These are phyloP conservation scores for Saururus chinensis DNA, from an alignment of 164 flowering plant species.

Conservation along the genomic window DNA sequence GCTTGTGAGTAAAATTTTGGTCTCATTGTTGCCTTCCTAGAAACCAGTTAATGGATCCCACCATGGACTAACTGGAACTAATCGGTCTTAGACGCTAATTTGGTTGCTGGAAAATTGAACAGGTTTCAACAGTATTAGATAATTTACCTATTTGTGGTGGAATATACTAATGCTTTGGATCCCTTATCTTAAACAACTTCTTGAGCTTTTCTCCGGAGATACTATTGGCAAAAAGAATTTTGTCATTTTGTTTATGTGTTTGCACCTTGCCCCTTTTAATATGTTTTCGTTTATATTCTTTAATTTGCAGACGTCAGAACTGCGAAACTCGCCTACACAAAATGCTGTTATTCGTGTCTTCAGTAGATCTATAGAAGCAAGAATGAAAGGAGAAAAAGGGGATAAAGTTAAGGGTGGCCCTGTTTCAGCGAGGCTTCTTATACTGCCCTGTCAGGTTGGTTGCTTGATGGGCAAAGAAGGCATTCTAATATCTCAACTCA, in stretches of 20 bases:
- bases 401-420: constrained; percentile 31
- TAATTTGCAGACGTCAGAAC: constrained; percentile 40
- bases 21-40: no score
- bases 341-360: constrained; percentile 63
- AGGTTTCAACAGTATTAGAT: background rate
- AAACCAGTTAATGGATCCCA: no score
- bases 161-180: background rate
- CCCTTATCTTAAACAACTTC: background rate
- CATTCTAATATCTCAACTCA: constrained; percentile 55
- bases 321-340: constrained; percentile 62
- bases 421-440: constrained; percentile 50
- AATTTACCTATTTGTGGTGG: background rate
- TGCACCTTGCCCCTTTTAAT: no score
- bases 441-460: constrained; percentile 60
- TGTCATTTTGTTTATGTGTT: background rate
- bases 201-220: no score
- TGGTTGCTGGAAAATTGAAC: no score
- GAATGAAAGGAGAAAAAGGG: constrained; percentile 40
- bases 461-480: constrained; percentile 92
- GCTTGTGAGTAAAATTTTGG: no score
- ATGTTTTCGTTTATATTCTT: background rate
- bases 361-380: constrained; percentile 45
- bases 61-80: no score
- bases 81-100: no score
- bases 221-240: no score